These are phyloP conservation scores for Daldinia sp. DNA, from an alignment of 2,329 filamentous ascomycete genomes.

Conservation along the genomic window DNA sequence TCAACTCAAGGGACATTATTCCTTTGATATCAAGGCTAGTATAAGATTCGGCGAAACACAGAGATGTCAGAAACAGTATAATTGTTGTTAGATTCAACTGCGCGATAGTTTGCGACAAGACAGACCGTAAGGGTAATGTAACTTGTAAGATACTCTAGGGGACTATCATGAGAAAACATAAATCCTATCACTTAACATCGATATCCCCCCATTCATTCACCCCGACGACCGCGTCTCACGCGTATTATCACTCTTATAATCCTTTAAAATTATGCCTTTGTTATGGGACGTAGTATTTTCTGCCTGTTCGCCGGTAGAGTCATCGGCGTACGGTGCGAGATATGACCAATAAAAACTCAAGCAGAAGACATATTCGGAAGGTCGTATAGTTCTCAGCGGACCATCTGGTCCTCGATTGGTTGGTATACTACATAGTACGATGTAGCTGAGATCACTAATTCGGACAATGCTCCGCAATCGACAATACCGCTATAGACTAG, in stretches of 20 bases:
- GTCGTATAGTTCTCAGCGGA: conserved; percentile 1
- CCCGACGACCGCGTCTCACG: neutral
- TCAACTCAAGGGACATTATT: neutral
- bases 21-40: neutral
- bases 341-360: neutral
- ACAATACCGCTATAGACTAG: neutral
- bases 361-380: neutral
- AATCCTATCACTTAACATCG: neutral
- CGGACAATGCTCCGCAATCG: neutral
- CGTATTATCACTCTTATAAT: neutral
- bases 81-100: too few relatives aligned
- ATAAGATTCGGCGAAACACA: neutral
- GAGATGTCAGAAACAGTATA: too few relatives aligned
- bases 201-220: neutral
- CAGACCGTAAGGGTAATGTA: too few relatives aligned
- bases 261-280: neutral
- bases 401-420: neutral
- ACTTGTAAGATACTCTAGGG: neutral
- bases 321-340: conserved; percentile 27
- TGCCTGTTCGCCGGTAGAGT: conserved; percentile 32
- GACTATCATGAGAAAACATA: neutral
- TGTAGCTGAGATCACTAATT: neutral
- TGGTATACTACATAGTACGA: neutral
- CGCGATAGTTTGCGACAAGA: too few relatives aligned
- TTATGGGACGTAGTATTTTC: neutral